Conservation (phyloP, 2,329 filamentous ascomycete species). For the Tolypocladium capitatum region DNA sequence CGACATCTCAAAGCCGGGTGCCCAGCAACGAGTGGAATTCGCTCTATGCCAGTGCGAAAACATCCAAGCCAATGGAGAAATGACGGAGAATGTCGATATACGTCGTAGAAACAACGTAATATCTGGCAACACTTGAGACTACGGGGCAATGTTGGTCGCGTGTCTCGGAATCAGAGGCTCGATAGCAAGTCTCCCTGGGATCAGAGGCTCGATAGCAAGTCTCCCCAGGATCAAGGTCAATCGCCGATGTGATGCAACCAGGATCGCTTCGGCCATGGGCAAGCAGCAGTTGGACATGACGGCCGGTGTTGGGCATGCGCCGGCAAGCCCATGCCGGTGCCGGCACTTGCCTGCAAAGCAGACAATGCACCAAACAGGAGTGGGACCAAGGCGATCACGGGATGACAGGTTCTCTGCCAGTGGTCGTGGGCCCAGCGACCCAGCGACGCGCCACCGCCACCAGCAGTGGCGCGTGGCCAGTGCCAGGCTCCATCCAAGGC, state of each 20-base stretch:
- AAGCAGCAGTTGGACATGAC: no score
- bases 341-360: background rate
- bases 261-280: background rate
- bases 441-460: background rate
- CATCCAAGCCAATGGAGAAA: slow-evolving; percentile 32
- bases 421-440: background rate
- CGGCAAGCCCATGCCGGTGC: background rate
- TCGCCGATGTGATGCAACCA: no score
- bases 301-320: background rate
- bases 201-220: background rate
- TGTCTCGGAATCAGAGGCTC: background rate
- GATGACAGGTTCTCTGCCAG: background rate
- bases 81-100: slow-evolving; percentile 37
- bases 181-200: background rate
- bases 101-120: slow-evolving; percentile 16
- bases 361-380: background rate
- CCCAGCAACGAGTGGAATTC: slow-evolving; percentile 39
- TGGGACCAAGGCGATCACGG: background rate
- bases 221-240: background rate
- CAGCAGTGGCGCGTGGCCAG: background rate
- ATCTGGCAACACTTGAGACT: slow-evolving; percentile 19
- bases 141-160: background rate
- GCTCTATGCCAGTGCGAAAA: slow-evolving; percentile 45
- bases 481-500: no score
- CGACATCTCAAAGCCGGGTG: slow-evolving; percentile 41